Conservation (phyloP, 2,329 filamentous ascomycete species). For the Microsporum ferrugineum region DNA sequence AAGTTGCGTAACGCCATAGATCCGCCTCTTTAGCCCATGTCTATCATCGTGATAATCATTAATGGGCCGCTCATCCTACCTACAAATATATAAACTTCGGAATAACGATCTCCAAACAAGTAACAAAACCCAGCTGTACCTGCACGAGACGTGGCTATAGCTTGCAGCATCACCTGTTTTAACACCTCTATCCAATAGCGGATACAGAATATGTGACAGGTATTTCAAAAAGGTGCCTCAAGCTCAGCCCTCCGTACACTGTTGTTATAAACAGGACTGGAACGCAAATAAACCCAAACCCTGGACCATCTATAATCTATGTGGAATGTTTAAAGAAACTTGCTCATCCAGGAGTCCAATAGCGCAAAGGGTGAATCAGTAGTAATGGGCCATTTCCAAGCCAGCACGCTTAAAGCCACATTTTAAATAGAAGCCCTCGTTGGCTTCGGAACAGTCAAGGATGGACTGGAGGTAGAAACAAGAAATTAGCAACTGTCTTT, state of each 20-base stretch:
- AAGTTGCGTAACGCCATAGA: neutral
- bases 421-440: conserved; percentile 97
- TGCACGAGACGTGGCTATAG: neutral
- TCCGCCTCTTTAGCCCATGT: neutral
- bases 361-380: conserved; percentile 32
- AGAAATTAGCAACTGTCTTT: neutral
- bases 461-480: conserved; percentile 52
- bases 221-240: neutral
- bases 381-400: conserved; percentile 94
- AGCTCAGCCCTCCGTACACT: neutral
- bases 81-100: neutral
- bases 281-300: neutral
- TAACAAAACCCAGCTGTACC: neutral
- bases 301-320: neutral
- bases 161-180: neutral
- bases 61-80: neutral
- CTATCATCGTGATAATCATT: neutral
- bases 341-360: neutral
- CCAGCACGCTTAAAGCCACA: conserved; percentile 89
- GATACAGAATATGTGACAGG: neutral
- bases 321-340: neutral
- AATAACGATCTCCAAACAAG: neutral
- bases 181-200: neutral
- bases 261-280: neutral
- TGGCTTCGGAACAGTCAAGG: conserved; percentile 88